A percentile compares a stretch with the other conserved stretches of the same genome.
Conservation (phyloP, 768 basidiomycete genomes). For the Boletus rubescentipes region DNA sequence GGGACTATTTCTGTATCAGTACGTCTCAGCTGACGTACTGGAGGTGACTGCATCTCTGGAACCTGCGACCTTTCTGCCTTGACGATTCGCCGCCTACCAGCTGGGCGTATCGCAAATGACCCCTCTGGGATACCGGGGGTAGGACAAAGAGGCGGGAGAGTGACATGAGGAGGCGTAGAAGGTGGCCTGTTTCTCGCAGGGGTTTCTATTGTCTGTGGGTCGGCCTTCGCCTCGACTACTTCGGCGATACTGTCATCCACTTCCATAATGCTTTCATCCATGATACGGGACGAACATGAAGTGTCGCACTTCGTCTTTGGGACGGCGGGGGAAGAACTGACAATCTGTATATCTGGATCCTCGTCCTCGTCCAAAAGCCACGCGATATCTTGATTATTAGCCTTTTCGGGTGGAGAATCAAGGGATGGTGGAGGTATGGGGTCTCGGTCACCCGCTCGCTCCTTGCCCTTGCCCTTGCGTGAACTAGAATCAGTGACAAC, state of each 20-base stretch:
- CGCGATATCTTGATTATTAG: slow-evolving; percentile 46
- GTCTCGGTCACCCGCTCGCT: slow-evolving; percentile 3
- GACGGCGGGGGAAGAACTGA: slow-evolving; percentile 48
- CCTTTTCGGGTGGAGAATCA: background rate
- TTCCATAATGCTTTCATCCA: slow-evolving; percentile 23
- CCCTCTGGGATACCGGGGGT: slow-evolving; percentile 36
- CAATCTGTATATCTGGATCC: slow-evolving; percentile 50
- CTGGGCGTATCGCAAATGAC: slow-evolving; percentile 47
- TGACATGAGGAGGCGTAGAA: slow-evolving; percentile 29
- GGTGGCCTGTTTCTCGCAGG: slow-evolving; percentile 33
- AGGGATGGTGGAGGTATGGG: background rate
- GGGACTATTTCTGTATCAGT: slow-evolving; percentile 27
- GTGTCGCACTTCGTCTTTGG: slow-evolving; percentile 7
- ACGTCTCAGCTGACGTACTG: slow-evolving; percentile 32
- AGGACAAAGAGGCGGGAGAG: slow-evolving; percentile 17
- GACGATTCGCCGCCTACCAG: slow-evolving; percentile 28
- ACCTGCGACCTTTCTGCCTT: slow-evolving; percentile 17
- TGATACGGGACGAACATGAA: background rate
- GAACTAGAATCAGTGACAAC: background rate
- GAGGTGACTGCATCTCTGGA: slow-evolving; percentile 28
- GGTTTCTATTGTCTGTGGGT: slow-evolving; percentile 5
- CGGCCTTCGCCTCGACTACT: slow-evolving; percentile 22
- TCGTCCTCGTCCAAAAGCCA: slow-evolving; percentile 71
- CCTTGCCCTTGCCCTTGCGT: slow-evolving; percentile 12
- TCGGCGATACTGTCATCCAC: slow-evolving; percentile 11